These are phyloP conservation scores for Jatropha multifida DNA, from an alignment of 441 rosid genomes.

Conservation along the genomic window DNA sequence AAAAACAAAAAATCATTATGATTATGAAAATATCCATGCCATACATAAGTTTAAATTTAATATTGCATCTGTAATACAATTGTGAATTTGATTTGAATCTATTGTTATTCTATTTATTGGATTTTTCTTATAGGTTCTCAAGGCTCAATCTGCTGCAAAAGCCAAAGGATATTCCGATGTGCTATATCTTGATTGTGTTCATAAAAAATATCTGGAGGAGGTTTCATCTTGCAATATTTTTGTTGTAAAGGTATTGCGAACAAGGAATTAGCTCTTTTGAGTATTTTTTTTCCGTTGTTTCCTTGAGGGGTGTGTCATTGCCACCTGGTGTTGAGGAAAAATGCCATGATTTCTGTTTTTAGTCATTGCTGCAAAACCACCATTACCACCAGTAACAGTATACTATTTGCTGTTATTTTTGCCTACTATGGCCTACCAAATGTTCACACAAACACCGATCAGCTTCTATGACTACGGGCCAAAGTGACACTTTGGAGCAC, in stretches of 20 bases:
- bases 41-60: slow-evolving; percentile 5
- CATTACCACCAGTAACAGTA: not conserved
- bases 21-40: not conserved
- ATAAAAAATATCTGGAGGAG: slow-evolving; percentile 81
- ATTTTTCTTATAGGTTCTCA: slow-evolving; percentile 59
- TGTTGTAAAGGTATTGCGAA: slow-evolving; percentile 74
- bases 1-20: too few species aligned
- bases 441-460: not conserved
- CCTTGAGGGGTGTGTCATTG: not conserved
- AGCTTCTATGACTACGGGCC: not conserved
- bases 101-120: slow-evolving; percentile 1
- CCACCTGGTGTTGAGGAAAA: too few species aligned
- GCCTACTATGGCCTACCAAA: not conserved
- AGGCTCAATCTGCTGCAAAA: slow-evolving; percentile 86
- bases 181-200: slow-evolving; percentile 85
- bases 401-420: not conserved
- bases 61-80: not conserved
- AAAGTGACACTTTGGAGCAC: not conserved
- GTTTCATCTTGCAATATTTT: slow-evolving; percentile 97
- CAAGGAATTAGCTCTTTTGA: not conserved
- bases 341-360: not conserved
- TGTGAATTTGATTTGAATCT: not conserved
- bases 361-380: not conserved
- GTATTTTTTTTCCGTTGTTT: not conserved
- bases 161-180: slow-evolving; percentile 95